phyloP scores from a whole-genome alignment of 2,329 filamentous ascomycete genomes.

The Botrytis tulipae region DNA sequence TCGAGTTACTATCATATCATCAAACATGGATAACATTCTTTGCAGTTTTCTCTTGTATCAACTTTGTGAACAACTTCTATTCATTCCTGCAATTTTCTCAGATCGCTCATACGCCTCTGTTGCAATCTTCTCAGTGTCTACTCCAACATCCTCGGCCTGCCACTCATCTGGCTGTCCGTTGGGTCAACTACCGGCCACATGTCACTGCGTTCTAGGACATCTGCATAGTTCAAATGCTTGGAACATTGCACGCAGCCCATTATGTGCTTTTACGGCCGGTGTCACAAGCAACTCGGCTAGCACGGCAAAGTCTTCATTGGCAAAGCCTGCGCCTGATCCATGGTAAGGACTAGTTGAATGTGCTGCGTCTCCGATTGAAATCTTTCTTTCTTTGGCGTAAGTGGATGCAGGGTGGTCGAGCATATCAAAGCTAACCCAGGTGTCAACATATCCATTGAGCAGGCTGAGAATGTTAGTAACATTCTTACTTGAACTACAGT shows the following conservation, averaged over 20 bases:
- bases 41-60: background rate
- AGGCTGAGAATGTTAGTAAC: slow-evolving; percentile 1
- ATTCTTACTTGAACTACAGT: slow-evolving; percentile 39
- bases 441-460: slow-evolving; percentile 42
- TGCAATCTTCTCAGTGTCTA: slow-evolving; percentile 38
- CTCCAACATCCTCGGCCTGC: slow-evolving; percentile 39
- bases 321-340: slow-evolving; percentile 56
- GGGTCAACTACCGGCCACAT: slow-evolving; percentile 20
- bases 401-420: slow-evolving; percentile 42
- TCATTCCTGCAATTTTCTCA: slow-evolving; percentile 37
- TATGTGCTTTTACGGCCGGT: slow-evolving; percentile 38
- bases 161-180: slow-evolving; percentile 43
- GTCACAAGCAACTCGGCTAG: slow-evolving; percentile 48
- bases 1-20: background rate
- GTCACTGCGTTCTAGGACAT: slow-evolving; percentile 30
- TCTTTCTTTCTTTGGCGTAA: slow-evolving; percentile 37
- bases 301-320: slow-evolving; percentile 52
- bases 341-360: slow-evolving; percentile 60
- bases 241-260: slow-evolving; percentile 45
- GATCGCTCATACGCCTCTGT: slow-evolving; percentile 46
- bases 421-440: slow-evolving; percentile 47
- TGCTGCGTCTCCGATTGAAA: slow-evolving; percentile 59
- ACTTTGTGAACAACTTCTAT: background rate
- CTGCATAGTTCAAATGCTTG: slow-evolving; percentile 47
- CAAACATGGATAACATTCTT: background rate